Evolutionary conservation across 768 basidiomycete species (phyloP), one percentile per base, ranked within the genome.

Genomic region (Rhodotorula taiwanensis): DNA sequence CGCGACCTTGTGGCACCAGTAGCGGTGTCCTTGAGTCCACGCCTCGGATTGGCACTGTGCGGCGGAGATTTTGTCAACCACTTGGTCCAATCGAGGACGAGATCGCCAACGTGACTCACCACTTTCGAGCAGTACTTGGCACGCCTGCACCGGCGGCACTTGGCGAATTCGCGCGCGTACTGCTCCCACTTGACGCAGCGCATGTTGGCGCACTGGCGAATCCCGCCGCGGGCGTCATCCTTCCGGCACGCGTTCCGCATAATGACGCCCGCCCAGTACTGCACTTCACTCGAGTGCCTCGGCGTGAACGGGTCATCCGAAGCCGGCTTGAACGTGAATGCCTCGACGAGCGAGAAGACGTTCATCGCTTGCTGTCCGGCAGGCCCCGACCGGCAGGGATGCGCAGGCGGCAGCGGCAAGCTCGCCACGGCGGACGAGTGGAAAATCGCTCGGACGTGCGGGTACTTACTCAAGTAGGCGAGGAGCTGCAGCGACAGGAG

Each of bases 241-340:
- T 99, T 98, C 74, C 94, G 80, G 77, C 95, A 99, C 18, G 95
- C 95, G 75, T 99, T 99, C 55, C 95, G 82, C 95, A 98, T 99
- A 73, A 98, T 95, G n/a, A 97, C 94, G 5, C 92, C 91, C 0
- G 94, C 95, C 95, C 95, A 98, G 72, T 97, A 95, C 76, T 95
- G 90, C 28, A 99, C 94, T 75, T 98, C 94, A 15, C 81, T 79
- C 0, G 92, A 90, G 11, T 92, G 77, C 30, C 83, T 83, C 9
- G 82, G 83, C 56, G 86, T 78, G 66, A 86, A 84, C 25, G 81
- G 82, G 72, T 93, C 91, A 1, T 84, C 82, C 15, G 88, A 84
- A 1, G 62, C 51, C 0, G 93, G 90, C 55, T 91, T 84, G 80
- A 91, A 95, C 0, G 94, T 99, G 78, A 95, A 99, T 36, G 92